These are phyloP conservation scores for Ceratocystis destructans DNA, from an alignment of 2,329 filamentous ascomycete genomes.

Conservation along the genomic window DNA sequence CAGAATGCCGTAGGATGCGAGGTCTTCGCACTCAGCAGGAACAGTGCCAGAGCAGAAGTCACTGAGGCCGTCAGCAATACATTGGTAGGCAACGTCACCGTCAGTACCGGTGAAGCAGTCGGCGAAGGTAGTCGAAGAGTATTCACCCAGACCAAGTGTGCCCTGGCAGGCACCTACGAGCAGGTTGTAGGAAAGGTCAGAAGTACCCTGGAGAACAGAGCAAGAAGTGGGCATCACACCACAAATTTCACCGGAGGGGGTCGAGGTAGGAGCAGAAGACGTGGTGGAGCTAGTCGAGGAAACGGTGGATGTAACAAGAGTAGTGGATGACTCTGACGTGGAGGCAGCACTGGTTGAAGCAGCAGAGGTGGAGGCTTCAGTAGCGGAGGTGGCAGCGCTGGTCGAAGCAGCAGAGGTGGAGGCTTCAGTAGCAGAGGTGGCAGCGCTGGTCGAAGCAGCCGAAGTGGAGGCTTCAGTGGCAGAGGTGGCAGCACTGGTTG, in stretches of 20 bases:
- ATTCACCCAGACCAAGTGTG: conserved; percentile 6
- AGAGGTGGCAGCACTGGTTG: no score
- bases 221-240: conserved; percentile 10
- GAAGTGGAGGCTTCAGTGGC: neutral
- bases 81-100: conserved; percentile 10
- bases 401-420: no score
- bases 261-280: neutral
- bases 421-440: neutral
- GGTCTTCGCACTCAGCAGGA: neutral
- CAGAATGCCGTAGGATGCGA: neutral
- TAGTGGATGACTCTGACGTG: neutral
- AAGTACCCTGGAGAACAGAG: neutral
- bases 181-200: neutral
- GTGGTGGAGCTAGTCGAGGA: neutral
- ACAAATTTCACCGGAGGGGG: neutral
- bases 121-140: neutral
- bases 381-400: neutral
- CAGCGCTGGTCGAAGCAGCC: neutral
- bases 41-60: neutral
- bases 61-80: neutral
- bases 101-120: conserved; percentile 3
- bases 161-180: conserved; percentile 7
- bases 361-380: neutral
- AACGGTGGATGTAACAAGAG: neutral
- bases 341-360: neutral